Conservation (phyloP, 2,329 filamentous ascomycete species). For the Zymoseptoria tritici region DNA sequence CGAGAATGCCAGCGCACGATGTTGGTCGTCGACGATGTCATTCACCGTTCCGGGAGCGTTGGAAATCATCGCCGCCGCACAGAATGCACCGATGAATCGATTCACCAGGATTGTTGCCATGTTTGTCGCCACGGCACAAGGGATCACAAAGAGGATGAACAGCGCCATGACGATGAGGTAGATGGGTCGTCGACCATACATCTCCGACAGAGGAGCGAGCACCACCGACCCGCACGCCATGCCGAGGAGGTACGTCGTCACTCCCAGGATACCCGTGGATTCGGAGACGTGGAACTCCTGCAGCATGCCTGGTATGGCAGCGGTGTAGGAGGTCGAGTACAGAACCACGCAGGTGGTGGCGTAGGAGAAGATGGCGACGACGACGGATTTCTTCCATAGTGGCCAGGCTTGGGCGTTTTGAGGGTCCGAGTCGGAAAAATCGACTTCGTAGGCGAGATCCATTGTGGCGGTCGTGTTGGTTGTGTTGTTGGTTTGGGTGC, state of each 20-base stretch:
- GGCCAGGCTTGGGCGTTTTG: conserved; percentile 65
- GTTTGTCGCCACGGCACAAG: conserved; percentile 61
- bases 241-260: conserved; percentile 72
- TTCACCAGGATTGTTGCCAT: conserved; percentile 61
- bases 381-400: conserved; percentile 48
- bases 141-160: conserved; percentile 64
- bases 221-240: conserved; percentile 65
- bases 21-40: conserved; percentile 74
- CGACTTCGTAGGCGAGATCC: conserved; percentile 61
- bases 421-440: conserved; percentile 57
- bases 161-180: conserved; percentile 58
- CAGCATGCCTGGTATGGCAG: conserved; percentile 58
- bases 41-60: conserved; percentile 77
- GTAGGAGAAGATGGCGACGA: conserved; percentile 50
- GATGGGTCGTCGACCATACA: conserved; percentile 60
- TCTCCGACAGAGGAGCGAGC: conserved; percentile 65
- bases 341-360: conserved; percentile 52
- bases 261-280: conserved; percentile 62
- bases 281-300: conserved; percentile 56
- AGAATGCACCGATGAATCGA: conserved; percentile 67
- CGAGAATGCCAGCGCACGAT: conserved; percentile 73
- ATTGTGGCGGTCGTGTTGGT: conserved; percentile 16
- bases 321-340: conserved; percentile 73
- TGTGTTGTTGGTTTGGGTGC: conserved; percentile 15
- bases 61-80: conserved; percentile 71